Evolutionary conservation across 129 eudicot species (phyloP), one percentile per base, ranked within the genome.

Genomic region (Chrysanthemum makinoi): DNA sequence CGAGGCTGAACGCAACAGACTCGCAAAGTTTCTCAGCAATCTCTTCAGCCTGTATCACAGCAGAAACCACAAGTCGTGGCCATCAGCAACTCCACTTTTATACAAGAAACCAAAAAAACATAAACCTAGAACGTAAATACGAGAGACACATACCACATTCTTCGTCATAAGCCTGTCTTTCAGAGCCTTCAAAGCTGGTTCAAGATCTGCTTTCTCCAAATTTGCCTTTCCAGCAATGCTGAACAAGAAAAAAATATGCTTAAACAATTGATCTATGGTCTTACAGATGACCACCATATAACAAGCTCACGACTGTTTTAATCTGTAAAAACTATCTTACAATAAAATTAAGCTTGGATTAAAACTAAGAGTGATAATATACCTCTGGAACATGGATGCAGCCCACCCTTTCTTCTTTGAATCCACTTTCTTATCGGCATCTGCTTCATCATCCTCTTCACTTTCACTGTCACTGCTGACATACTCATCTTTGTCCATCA

Each of bases 201-300:
- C 96, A 4, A 94, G 82, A 72, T 94, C 98, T 66, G 85, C 85
- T 78, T 86, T 89, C 54, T 94, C 98, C 91, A 94, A 73, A 80
- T 87, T 94, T 55, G 98, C 88, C 79, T 94, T 94, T 13, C 98
- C 97, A 24, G 97, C 96, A 87, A 94, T 87, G 78, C 98, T 93
- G 82, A 65, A 69, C 33, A 54, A 9, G 26, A 13, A 57, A 72
- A 7, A 73, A 5, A 43, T 11, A 57, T 10, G 2, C 9, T 74
- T 20, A 66, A 20, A 48, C 24, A 66, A 70, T 35, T 26, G 70
- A 54, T 59, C 58, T 55, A 39, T 39, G 46, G 46, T 39, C 10
- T 39, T 39, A 39, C 33, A 16, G 8, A 6, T 24, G 48, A 62
- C 47, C 28, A 0, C 47, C 9, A 58, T 58, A 20, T 20, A 57